These are phyloP conservation scores for Cladosporium sp. DNA, from an alignment of 2,329 filamentous ascomycete species.

Conservation along the genomic window DNA sequence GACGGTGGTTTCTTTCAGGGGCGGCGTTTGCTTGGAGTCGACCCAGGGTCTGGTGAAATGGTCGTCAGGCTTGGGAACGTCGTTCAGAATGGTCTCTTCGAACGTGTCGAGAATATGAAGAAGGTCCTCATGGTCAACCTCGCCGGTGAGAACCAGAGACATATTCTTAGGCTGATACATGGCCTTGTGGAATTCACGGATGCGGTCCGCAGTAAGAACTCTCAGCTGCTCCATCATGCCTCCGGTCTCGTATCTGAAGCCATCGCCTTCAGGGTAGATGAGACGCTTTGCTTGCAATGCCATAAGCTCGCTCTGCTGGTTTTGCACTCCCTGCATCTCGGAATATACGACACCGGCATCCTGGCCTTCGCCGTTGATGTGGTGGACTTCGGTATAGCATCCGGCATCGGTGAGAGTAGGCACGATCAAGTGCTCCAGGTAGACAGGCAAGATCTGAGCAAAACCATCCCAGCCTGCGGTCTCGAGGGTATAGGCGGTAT, in stretches of 20 bases:
- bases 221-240: conserved; percentile 92
- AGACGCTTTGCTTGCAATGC: conserved; percentile 74
- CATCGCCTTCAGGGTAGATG: conserved; percentile 82
- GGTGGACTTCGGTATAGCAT: conserved; percentile 94
- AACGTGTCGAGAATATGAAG: conserved; percentile 80
- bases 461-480: conserved; percentile 98
- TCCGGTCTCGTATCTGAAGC: conserved; percentile 97
- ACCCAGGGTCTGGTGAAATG: conserved; percentile 88
- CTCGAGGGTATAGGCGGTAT: conserved; percentile 93
- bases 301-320: conserved; percentile 79
- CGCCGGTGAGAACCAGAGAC: conserved; percentile 85
- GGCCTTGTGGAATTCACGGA: conserved; percentile 87
- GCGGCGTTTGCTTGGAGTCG: conserved; percentile 74
- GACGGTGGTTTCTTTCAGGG: conserved; percentile 66
- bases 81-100: conserved; percentile 77
- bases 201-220: conserved; percentile 79
- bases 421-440: conserved; percentile 88
- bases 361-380: conserved; percentile 87
- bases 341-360: conserved; percentile 90
- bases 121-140: conserved; percentile 78
- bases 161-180: conserved; percentile 99
- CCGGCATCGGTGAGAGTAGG: conserved; percentile 90
- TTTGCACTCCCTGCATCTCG: conserved; percentile 96
- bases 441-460: conserved; percentile 87
- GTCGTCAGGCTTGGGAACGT: conserved; percentile 69